Base-by-base conservation (phyloP, 73 alveolate species). In the Diophrys appendiculata region DNA sequence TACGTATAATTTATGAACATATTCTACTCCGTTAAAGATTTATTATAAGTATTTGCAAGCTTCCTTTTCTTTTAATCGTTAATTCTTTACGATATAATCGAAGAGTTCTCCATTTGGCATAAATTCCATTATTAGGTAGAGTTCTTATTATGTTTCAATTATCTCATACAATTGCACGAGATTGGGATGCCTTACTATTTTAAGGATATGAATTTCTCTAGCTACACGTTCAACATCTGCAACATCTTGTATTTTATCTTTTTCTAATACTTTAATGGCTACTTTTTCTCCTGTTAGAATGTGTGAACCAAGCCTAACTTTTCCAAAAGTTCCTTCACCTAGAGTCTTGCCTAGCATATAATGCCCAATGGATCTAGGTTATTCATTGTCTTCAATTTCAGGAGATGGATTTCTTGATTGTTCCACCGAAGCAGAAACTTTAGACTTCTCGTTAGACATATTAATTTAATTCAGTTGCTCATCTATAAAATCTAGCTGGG, bases 81-180 rank as follows among this genome's bases (percentile, higher is more conserved):
- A 81, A 60, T 87, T 82, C 78, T 83, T 68, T 24, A 91, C 97
- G 27, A 93, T 93, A 82, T 89, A 83, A 76, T 90, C 80, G 80
- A 93, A 93, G 29, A 93, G 90, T 79, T 93, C 98, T 23, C 98
- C 98, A 0, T 94, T 96, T 25, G 77, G 52, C 24, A 90, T 92
- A 67, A 73, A 87, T 80, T 93, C 98, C 97, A 93, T 91, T 64
- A 93, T 88, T 54, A 93, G 78, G 77, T 53, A 90, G 64, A 89
- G 85, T 31, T 91, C 73, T 8, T 89, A 73, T 13, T 72, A 68
- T 27, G 90, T 87, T 84, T 92, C 98, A 18, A 88, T 82, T 33
- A 82, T 87, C 90, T 79, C 98, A 80, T 93, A 93, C 69, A 93
- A 76, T 87, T 93, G 95, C 33, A 90, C 91, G 33, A 93, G 84